Base-by-base conservation (phyloP, 1,284 basidiomycete species). In the Trichosporon sp. region DNA sequence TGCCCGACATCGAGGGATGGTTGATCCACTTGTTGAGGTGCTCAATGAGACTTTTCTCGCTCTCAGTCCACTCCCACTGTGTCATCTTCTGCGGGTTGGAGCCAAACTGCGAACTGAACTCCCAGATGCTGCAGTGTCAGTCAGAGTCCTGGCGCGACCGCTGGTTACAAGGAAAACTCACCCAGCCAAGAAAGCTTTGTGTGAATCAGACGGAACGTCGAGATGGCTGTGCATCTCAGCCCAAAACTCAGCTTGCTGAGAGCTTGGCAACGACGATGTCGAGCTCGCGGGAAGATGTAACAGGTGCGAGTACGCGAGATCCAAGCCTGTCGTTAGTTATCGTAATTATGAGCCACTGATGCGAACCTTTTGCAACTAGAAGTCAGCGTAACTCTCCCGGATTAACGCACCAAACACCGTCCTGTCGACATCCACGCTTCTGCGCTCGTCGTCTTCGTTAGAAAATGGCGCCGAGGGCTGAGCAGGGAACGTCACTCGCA, bases 391-490 rank as follows among this genome's bases (percentile, higher is more conserved):
- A 65, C 15, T 23, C 27, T 31, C 1, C 29, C 29, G 56, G 12
- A 3, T 9, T 7, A 4, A 65, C 71, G 47, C 56, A 72, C 71
- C 64, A 18, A 58, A 53, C 5, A 65, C 58, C 0, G 69, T 72
- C 1, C 71, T 65, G 18, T 72, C 69, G 15, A 58, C 18, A 21
- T 70, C 67, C 21, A 58, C 23, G 3, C 29, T 34, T 0, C 56
- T 64, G 3, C 67, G 35, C n/a, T 68, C 63, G 4, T 70, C 68
- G 23, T 70, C 69, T 25, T 72, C 71, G 21, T 47, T 47, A 12
- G 34, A 35, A 8, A 38, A 15, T 8, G 31, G 60, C 9, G 25
- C 15, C 7, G 35, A n/a, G 0, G n/a, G 9, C 2, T 66, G 38
- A 8, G 58, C 15, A 1, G 67, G 42, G 29, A 65, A 65, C 5